Evolutionary conservation across 2,329 filamentous ascomycete genomes (phyloP), one percentile per base, ranked within the genome.

Genomic region (Ophiostoma montium): DNA sequence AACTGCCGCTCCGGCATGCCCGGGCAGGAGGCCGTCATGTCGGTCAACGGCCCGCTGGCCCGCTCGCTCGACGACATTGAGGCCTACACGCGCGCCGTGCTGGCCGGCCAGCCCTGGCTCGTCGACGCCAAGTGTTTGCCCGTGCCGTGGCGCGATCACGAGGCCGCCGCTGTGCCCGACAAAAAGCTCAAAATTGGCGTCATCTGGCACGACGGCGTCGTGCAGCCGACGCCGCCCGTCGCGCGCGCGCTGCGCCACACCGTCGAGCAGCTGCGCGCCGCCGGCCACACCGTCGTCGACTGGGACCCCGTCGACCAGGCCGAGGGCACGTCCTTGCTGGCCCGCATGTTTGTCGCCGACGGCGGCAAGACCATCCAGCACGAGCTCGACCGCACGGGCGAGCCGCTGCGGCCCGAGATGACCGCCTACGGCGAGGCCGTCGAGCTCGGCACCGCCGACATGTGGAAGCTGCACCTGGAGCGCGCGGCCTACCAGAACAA

Each of bases 211-310:
- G 82, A 86, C 58, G 75, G 72, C 10, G 68, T 79, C 46, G 80
- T 83, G 5, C 68, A 63, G 6, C 82, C 82, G 0, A 82, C 84
- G 47, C 80, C 82, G 3, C 82, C 82, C 0, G 70, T 85, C 3
- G 63, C 68, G 0, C 69, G 79, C 6, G 80, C 76, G 1, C 60
- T 85, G 10, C 60, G 63, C 3, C 60, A 66, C 6, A 63, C 74
- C 0, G 67, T 66, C 0, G 60, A 64, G 2, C 67, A 61, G 45
- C 63, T 81, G 13, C 57, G 63, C 35, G 61, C 58, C 0, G 65
- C 69, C 0, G 72, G 71, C 1, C 67, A 79, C 55, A 69, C 75
- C 6, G 52, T 82, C 0, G 58, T 78, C 2, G 70, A 76, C 10
- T 74, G 70, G 70, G 67, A 67, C 13, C 61, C 68, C 1, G 58